phyloP scores from a whole-genome alignment of 495 filamentous ascomycete species.

The Extremus antarcticus region DNA sequence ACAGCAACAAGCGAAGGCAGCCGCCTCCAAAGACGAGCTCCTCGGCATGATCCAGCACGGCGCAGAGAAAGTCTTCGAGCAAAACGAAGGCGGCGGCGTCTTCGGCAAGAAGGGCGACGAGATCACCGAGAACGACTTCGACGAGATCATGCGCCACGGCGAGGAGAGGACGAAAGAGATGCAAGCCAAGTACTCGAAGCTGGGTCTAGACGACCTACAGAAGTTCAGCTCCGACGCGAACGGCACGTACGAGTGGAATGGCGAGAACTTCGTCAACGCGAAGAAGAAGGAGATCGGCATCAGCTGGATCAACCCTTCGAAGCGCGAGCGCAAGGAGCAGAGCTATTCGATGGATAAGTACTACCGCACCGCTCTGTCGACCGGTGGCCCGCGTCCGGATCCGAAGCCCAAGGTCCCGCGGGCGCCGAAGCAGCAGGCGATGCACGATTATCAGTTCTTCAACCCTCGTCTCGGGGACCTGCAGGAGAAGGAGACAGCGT shows the following conservation, averaged over 20 bases:
- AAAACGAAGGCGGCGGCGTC: slow-evolving; percentile 46
- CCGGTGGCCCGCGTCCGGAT: slow-evolving; percentile 73
- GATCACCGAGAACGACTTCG: slow-evolving; percentile 77
- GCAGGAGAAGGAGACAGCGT: slow-evolving; percentile 93
- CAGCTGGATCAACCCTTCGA: slow-evolving; percentile 97
- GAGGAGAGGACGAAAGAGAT: slow-evolving; percentile 82
- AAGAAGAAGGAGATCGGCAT: slow-evolving; percentile 95
- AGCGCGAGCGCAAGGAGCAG: slow-evolving; percentile 96
- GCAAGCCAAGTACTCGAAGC: slow-evolving; percentile 87
- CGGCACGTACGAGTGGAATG: slow-evolving; percentile 83
- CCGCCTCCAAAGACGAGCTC: slow-evolving; percentile 89
- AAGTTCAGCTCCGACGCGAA: slow-evolving; percentile 87
- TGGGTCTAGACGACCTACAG: slow-evolving; percentile 96
- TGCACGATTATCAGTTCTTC: slow-evolving; percentile 98
- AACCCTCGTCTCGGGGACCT: slow-evolving; percentile 69
- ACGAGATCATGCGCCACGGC: slow-evolving; percentile 72
- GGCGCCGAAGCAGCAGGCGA: slow-evolving; percentile 80
- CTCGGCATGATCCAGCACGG: slow-evolving; percentile 98
- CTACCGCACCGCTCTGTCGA: slow-evolving; percentile 83
- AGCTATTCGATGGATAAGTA: slow-evolving; percentile 98
- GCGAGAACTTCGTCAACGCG: slow-evolving; percentile 76
- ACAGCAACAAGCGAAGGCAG: slow-evolving; percentile 77
- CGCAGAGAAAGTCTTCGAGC: slow-evolving; percentile 82
- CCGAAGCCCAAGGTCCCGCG: slow-evolving; percentile 91
- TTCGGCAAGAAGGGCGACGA: slow-evolving; percentile 44